phyloP scores from a whole-genome alignment of 768 basidiomycete genomes.

The Pulveroboletus ravenelii region DNA sequence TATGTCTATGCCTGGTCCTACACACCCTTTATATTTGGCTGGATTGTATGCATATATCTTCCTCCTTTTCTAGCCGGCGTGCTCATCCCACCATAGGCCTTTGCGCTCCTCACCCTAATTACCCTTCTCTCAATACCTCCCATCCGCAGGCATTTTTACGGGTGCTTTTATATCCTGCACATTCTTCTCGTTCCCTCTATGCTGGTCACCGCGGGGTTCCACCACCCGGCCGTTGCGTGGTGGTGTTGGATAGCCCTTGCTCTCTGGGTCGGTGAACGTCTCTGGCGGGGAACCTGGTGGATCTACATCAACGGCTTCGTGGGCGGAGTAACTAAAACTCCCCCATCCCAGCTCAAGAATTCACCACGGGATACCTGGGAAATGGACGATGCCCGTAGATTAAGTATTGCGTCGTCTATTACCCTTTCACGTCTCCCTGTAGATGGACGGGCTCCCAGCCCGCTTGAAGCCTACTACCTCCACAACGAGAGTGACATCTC shows the following conservation, averaged over 20 bases:
- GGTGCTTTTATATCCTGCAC: conserved; percentile 64
- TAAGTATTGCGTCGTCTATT: conserved; percentile 1
- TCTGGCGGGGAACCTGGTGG: conserved; percentile 52
- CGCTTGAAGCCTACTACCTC: conserved; percentile 22
- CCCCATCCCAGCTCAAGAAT: background rate
- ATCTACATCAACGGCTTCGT: conserved; percentile 55
- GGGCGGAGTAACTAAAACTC: conserved; percentile 17
- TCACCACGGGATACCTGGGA: conserved; percentile 21
- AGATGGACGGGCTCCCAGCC: conserved; percentile 19
- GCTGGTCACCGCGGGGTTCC: conserved; percentile 56
- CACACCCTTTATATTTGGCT: conserved; percentile 58
- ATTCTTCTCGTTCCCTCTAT: conserved; percentile 59
- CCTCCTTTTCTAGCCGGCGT: conserved; percentile 1
- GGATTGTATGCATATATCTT: conserved; percentile 39
- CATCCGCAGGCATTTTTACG: conserved; percentile 51
- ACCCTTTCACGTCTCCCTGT: background rate
- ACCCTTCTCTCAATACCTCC: conserved; percentile 47
- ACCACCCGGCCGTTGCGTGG: conserved; percentile 61
- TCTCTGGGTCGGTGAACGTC: conserved; percentile 61
- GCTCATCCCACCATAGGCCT: conserved; percentile 41
- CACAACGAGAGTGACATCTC: conserved; percentile 5
- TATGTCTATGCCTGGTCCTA: conserved; percentile 55
- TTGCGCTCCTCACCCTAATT: conserved; percentile 48
- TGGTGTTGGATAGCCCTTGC: conserved; percentile 64
- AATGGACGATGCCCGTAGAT: conserved; percentile 16